A percentile compares a stretch with the other conserved stretches of the same genome.
Conservation (phyloP, 2,329 filamentous ascomycete genomes). For the Alternaria dauci region DNA sequence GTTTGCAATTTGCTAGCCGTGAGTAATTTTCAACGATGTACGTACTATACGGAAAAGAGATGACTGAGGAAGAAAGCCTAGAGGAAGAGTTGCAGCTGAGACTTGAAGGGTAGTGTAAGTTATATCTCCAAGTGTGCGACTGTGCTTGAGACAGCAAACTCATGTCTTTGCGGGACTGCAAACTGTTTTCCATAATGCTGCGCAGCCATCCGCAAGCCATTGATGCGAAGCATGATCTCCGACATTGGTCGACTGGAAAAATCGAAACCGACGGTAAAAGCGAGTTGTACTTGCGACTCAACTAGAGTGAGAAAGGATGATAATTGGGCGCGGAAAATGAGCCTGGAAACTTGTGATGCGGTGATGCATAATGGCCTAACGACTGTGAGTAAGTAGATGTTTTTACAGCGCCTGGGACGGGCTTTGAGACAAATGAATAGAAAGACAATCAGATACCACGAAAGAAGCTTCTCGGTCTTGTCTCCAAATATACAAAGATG, state of each 20-base stretch:
- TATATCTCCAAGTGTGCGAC: conserved; percentile 8
- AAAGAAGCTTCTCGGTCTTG: not conserved
- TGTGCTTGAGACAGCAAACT: conserved; percentile 25
- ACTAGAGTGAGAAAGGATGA: not conserved
- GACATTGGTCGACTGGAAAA: not conserved
- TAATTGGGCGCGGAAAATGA: not conserved
- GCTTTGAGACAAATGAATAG: not conserved
- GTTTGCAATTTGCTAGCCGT: not conserved
- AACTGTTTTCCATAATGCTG: conserved; percentile 2
- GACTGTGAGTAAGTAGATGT: not conserved
- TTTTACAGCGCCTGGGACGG: not conserved
- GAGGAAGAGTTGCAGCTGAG: not conserved
- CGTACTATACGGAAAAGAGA: conserved; percentile 4
- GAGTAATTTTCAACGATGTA: not conserved
- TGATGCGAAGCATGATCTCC: not conserved
- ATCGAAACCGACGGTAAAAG: not conserved
- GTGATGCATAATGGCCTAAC: not conserved
- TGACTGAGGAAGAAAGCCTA: not conserved
- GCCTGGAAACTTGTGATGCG: not conserved
- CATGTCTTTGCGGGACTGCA: conserved; percentile 12
- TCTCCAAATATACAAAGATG: not conserved
- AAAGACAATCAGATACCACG: not conserved
- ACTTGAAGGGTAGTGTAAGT: not conserved
- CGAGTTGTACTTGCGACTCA: not conserved
- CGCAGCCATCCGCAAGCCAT: not conserved